Evolutionary conservation across 768 basidiomycete genomes (phyloP).

Genomic region (Glaciozyma martinii): DNA sequence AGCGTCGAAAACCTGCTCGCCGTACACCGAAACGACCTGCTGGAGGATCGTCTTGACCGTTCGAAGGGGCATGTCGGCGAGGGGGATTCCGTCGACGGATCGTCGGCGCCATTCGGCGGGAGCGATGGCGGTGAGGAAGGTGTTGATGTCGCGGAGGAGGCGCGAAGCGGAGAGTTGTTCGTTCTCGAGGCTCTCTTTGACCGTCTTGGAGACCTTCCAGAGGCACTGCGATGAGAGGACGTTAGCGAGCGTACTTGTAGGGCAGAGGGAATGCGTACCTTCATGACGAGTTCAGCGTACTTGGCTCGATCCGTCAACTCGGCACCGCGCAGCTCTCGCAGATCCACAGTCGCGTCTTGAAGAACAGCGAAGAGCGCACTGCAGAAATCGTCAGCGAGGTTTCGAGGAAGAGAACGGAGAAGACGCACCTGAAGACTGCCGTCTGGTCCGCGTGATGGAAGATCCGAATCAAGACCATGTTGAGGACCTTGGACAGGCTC

Average conservation of each 20-base stretch:
- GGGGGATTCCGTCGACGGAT: slow-evolving; percentile 80
- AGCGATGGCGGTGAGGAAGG: slow-evolving; percentile 83
- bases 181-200: slow-evolving; percentile 80
- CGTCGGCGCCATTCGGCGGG: slow-evolving; percentile 94
- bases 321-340: slow-evolving; percentile 66
- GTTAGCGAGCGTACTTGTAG: background rate
- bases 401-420: background rate
- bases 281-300: slow-evolving; percentile 36
- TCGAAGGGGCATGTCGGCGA: slow-evolving; percentile 93
- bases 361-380: slow-evolving; percentile 60
- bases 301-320: slow-evolving; percentile 75
- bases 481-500: slow-evolving; percentile 91
- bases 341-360: slow-evolving; percentile 43
- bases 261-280: slow-evolving; percentile 16
- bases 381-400: slow-evolving; percentile 53
- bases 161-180: slow-evolving; percentile 73
- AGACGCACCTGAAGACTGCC: slow-evolving; percentile 74
- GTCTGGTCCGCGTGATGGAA: slow-evolving; percentile 80
- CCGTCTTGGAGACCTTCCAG: slow-evolving; percentile 93
- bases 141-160: slow-evolving; percentile 82
- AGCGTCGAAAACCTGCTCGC: slow-evolving; percentile 81
- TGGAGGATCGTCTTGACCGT: slow-evolving; percentile 98
- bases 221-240: slow-evolving; percentile 67
- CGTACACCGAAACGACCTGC: slow-evolving; percentile 86
- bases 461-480: slow-evolving; percentile 90